phyloP scores from a whole-genome alignment of 2,329 filamentous ascomycete genomes.

The Purpureocillium takamizusanense region DNA sequence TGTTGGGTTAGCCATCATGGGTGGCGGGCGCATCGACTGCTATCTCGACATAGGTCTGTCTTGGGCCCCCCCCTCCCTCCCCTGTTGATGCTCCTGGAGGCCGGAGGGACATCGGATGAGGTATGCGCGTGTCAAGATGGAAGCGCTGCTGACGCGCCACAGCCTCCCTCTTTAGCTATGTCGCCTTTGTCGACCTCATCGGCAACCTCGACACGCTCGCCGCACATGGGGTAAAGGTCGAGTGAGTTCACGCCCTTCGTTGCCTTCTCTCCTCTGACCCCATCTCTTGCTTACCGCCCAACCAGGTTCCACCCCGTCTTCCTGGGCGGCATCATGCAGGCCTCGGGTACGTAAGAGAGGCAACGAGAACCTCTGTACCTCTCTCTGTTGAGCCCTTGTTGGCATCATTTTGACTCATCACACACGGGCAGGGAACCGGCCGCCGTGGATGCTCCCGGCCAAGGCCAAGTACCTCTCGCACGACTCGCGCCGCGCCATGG shows the following conservation, averaged over 20 bases:
- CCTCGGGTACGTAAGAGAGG: conserved; percentile 41
- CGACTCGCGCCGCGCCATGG: conserved; percentile 31
- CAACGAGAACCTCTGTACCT: too few species aligned
- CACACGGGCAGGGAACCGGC: conserved; percentile 65
- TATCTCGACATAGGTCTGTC: conserved; percentile 56
- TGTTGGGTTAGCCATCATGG: conserved; percentile 40
- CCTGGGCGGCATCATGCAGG: conserved; percentile 56
- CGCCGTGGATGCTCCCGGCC: conserved; percentile 61
- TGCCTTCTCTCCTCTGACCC: neutral
- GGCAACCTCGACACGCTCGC: conserved; percentile 44
- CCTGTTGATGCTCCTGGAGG: too few species aligned
- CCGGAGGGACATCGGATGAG: too few species aligned
- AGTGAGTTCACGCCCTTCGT: conserved; percentile 37
- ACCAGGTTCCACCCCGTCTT: conserved; percentile 64
- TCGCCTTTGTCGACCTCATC: conserved; percentile 47
- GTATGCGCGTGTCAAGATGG: too few species aligned
- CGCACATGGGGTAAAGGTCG: conserved; percentile 51
- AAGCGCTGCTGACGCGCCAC: neutral
- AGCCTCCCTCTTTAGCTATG: conserved; percentile 59
- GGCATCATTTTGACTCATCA: too few species aligned
- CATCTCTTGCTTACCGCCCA: too few species aligned
- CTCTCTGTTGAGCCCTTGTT: too few species aligned
- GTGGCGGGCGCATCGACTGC: conserved; percentile 51
- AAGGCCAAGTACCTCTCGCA: conserved; percentile 50
- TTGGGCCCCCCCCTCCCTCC: neutral